Evolutionary conservation across 768 basidiomycete genomes (phyloP), one percentile per base, ranked within the genome.

Genomic region (Cubamyces sp.): DNA sequence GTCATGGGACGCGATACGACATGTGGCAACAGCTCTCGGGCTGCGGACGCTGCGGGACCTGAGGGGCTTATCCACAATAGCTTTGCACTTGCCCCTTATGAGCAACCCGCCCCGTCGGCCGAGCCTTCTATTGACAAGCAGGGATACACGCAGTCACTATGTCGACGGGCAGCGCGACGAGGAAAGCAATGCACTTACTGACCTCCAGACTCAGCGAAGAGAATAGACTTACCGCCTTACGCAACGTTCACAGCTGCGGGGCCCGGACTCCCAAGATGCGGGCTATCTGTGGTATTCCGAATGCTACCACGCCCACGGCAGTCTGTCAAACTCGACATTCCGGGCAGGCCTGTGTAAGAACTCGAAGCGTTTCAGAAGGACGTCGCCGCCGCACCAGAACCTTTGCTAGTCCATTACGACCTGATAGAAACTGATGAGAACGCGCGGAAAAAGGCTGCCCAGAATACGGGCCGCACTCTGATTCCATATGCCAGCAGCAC

Each of bases 1-100:
- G 62, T 63, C 62, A 63, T 63, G 57, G 40, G 62, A 58, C 52
- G 15, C 5, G 34, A 52, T 23, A 28, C 57, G 62, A 57, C 62
- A 59, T 54, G 43, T 46, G 56, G 52, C 62, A 52, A 47, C 51
- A 45, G 45, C 34, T 48, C 45, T 54, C 42, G 34, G 46, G 45
- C 60, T 54, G 58, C 58, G 58, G 41, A 46, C 48, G 47, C 40
- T 55, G 54, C 49, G 49, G 61, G 34, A 39, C 54, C 49, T 62
- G 43, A 51, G 49, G 39, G 55, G 43, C 55, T 42, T 46, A 57
- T 52, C 41, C 57, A 50, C 48, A 62, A 51, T 56, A 57, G 23
- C 61, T 43, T 57, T 41, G 54, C 19, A 50, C 39, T 57, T 57
- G 28, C 55, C 30, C n/a, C 43, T 39, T 62, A 37, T 28, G 61